Percentiles rank a stretch among this genome's conserved stretches.
Conservation (phyloP, 495 filamentous ascomycete species). For the Talaromyces trachyspermus region DNA sequence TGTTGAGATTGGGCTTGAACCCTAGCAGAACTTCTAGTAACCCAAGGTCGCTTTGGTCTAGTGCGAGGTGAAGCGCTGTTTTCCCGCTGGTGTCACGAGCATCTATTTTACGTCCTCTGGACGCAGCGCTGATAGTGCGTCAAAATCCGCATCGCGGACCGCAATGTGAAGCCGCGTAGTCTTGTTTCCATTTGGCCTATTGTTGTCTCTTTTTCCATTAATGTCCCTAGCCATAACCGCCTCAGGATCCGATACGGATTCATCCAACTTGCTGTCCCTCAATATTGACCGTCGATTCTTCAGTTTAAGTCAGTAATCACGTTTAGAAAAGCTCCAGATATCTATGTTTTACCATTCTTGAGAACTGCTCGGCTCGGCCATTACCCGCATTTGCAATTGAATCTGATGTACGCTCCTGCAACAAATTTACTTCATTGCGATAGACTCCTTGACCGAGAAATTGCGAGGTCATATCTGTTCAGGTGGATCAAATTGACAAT, state of each 20-base stretch:
- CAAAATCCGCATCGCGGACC: neutral
- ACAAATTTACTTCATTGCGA: too few relatives aligned
- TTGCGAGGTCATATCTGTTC: too few relatives aligned
- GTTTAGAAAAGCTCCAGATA: neutral
- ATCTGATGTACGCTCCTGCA: too few relatives aligned
- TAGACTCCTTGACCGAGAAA: too few relatives aligned
- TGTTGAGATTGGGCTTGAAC: neutral
- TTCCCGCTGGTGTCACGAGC: neutral
- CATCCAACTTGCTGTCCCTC: neutral
- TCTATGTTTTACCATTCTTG: neutral
- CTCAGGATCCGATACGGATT: neutral
- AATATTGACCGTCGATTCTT: neutral
- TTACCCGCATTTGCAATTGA: too few relatives aligned
- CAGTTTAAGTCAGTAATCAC: neutral
- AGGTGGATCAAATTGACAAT: too few relatives aligned
- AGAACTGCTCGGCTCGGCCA: neutral
- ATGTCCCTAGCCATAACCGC: neutral
- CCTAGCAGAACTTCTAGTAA: neutral
- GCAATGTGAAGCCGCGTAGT: neutral
- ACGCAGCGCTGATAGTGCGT: neutral
- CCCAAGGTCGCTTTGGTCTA: neutral
- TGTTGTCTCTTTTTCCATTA: neutral
- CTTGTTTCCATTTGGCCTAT: neutral
- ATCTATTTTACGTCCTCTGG: neutral
- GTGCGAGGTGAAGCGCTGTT: neutral